A percentile compares a stretch with the other conserved stretches of the same genome.
These are phyloP conservation scores for Penicillium sclerotigenum DNA, from an alignment of 2,329 filamentous ascomycete genomes.

Conservation along the genomic window DNA sequence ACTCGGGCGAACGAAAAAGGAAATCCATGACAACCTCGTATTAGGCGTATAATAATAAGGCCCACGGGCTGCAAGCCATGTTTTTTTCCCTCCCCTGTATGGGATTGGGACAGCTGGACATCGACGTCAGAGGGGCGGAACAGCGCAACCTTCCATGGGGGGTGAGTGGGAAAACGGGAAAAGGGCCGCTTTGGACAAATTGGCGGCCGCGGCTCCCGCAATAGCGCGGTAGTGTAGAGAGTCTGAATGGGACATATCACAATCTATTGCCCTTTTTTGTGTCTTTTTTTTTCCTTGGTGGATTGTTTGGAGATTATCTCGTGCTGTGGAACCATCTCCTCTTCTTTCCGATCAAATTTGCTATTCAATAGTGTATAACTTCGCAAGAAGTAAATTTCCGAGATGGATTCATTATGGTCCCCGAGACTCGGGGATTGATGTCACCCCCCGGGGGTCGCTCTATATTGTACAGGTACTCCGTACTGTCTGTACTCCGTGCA, in stretches of 20 bases:
- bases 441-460: background rate
- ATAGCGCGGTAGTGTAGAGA: conserved; percentile 22
- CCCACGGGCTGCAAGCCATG: conserved; percentile 13
- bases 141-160: conserved; percentile 3
- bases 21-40: background rate
- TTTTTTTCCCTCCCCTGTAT: background rate
- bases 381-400: conserved; percentile 2
- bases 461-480: background rate
- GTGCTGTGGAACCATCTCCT: background rate
- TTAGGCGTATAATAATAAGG: background rate
- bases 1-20: background rate
- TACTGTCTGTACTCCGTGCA: background rate
- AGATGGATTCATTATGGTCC: conserved; percentile 1
- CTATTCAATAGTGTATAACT: conserved; percentile 1
- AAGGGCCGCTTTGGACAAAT: conserved; percentile 6
- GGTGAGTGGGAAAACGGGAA: background rate
- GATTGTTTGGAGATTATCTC: background rate
- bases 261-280: conserved; percentile 2
- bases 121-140: conserved; percentile 31
- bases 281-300: background rate
- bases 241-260: conserved; percentile 24
- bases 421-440: conserved; percentile 1
- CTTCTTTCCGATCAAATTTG: background rate
- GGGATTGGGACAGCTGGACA: conserved; percentile 16
- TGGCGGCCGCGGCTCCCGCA: conserved; percentile 25